These are phyloP conservation scores for Microdochium trichocladiopsis DNA, from an alignment of 2,329 filamentous ascomycete genomes.

Conservation along the genomic window DNA sequence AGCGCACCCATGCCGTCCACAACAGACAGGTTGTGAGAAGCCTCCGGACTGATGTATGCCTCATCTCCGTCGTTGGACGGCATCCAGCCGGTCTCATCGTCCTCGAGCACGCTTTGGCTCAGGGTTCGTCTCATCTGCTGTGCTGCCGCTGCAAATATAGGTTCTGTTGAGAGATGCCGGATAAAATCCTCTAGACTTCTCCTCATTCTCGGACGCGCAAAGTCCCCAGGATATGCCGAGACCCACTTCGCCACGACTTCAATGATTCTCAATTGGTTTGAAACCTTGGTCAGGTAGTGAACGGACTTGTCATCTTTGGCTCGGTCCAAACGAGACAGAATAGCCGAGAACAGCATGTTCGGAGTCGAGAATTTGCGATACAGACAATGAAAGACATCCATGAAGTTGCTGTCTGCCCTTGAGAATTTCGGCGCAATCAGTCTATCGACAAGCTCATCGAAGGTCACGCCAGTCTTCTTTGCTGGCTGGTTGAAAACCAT, in stretches of 20 bases:
- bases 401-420: conserved; percentile 83
- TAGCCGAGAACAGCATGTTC: conserved; percentile 66
- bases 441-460: conserved; percentile 78
- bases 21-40: conserved; percentile 20
- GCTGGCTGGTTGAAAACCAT: conserved; percentile 45
- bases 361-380: conserved; percentile 93
- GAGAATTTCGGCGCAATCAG: conserved; percentile 75
- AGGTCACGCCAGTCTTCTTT: conserved; percentile 45
- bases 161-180: conserved; percentile 62
- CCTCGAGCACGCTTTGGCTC: conserved; percentile 64
- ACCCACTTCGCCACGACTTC: conserved; percentile 87
- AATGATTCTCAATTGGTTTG: conserved; percentile 76
- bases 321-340: conserved; percentile 69
- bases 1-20: conserved; percentile 39
- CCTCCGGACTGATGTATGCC: conserved; percentile 15
- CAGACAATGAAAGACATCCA: conserved; percentile 80
- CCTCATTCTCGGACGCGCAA: conserved; percentile 70
- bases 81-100: conserved; percentile 83
- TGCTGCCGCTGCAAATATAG: conserved; percentile 77
- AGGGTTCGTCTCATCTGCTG: conserved; percentile 79
- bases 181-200: conserved; percentile 71
- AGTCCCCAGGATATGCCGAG: conserved; percentile 83
- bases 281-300: conserved; percentile 68
- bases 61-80: conserved; percentile 66
- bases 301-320: conserved; percentile 59